Conservation (phyloP, 495 filamentous ascomycete species). For the Penicillium steckii region DNA sequence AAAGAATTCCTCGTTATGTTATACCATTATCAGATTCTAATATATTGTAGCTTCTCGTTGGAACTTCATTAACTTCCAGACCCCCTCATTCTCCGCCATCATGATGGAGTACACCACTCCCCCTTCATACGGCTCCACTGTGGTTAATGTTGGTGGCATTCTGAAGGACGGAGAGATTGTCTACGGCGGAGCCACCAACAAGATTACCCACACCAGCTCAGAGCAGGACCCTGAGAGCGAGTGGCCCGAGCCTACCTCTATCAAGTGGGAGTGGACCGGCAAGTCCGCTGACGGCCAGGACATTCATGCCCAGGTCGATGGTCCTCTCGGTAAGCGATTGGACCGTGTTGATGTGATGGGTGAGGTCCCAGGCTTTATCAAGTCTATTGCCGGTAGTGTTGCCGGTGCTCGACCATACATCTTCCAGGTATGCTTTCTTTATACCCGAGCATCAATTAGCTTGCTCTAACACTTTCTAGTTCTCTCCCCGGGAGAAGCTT, state of each 20-base stretch:
- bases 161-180: constrained; percentile 79
- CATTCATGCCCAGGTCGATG: constrained; percentile 66
- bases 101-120: constrained; percentile 98
- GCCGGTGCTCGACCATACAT: constrained; percentile 95
- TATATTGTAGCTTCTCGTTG: constrained; percentile 65
- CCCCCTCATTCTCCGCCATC: constrained; percentile 77
- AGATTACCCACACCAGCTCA: constrained; percentile 63
- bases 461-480: constrained; percentile 44
- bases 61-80: constrained; percentile 93
- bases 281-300: constrained; percentile 72
- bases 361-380: constrained; percentile 92
- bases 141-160: constrained; percentile 80
- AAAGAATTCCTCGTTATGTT: neutral
- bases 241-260: constrained; percentile 81
- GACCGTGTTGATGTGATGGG: constrained; percentile 96
- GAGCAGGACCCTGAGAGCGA: constrained; percentile 73
- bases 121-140: constrained; percentile 88
- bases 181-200: constrained; percentile 61
- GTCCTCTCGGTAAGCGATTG: constrained; percentile 62
- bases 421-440: constrained; percentile 67
- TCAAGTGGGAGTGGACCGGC: constrained; percentile 78
- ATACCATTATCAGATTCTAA: neutral
- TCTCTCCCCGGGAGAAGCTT: constrained; percentile 58
- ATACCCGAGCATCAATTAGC: neutral
- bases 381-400: constrained; percentile 81